Evolutionary conservation across 1,284 basidiomycete species (phyloP).

Genomic region (Phellinidium pouzarii): DNA sequence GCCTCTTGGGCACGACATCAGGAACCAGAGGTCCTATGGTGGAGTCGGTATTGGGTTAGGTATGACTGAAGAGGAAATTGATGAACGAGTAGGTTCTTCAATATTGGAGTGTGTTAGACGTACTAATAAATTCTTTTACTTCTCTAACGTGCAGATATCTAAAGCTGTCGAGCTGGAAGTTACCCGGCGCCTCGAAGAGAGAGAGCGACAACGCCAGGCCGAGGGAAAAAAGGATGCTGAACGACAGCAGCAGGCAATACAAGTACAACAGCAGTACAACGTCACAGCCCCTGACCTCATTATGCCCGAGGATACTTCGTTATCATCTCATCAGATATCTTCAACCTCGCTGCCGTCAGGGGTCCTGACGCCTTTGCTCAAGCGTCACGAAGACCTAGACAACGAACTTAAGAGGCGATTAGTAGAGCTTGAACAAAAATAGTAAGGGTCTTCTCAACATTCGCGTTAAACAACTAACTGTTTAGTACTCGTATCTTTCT

Average conservation of each 20-base stretch:
- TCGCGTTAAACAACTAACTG: slow-evolving; percentile 12
- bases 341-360: slow-evolving; percentile 40
- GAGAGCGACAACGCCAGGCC: slow-evolving; percentile 39
- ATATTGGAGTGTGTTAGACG: background rate
- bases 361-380: slow-evolving; percentile 53
- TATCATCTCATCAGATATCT: slow-evolving; percentile 20
- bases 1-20: slow-evolving; percentile 9
- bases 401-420: slow-evolving; percentile 55
- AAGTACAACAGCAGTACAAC: slow-evolving; percentile 14
- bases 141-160: slow-evolving; percentile 47
- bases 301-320: slow-evolving; percentile 13
- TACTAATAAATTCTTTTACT: slow-evolving; percentile 13
- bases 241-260: slow-evolving; percentile 19
- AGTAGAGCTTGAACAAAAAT: slow-evolving; percentile 61
- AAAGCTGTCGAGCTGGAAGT: slow-evolving; percentile 69
- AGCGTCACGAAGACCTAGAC: slow-evolving; percentile 58
- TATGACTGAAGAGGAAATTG: slow-evolving; percentile 63
- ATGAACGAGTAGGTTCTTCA: slow-evolving; percentile 47
- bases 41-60: slow-evolving; percentile 9
- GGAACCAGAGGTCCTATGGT: too few relatives aligned
- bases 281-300: slow-evolving; percentile 13
- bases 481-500: slow-evolving; percentile 17
- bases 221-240: slow-evolving; percentile 26
- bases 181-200: slow-evolving; percentile 54
- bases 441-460: slow-evolving; percentile 37